Evolutionary conservation across 2,329 filamentous ascomycete genomes (phyloP).

Genomic region (Fusarium humuli): DNA sequence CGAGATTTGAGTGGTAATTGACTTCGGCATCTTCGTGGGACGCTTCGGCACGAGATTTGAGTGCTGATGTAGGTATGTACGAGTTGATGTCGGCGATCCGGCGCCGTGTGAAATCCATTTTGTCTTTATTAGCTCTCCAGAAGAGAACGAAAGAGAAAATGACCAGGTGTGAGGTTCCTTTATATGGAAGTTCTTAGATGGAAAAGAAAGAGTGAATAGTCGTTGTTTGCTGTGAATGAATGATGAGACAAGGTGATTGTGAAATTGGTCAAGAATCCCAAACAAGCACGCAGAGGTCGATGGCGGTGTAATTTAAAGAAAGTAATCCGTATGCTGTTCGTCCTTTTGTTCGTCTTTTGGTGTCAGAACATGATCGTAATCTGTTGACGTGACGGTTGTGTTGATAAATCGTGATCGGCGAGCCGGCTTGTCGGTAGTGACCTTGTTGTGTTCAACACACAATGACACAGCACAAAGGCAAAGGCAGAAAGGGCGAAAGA

Average conservation of each 20-base stretch:
- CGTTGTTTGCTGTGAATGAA: slow-evolving; percentile 20
- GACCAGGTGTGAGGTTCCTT: slow-evolving; percentile 22
- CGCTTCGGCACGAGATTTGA: slow-evolving; percentile 47
- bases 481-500: background rate
- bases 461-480: slow-evolving; percentile 34
- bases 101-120: slow-evolving; percentile 52
- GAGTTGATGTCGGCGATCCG: slow-evolving; percentile 49
- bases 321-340: slow-evolving; percentile 35
- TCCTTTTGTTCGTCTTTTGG: slow-evolving; percentile 36
- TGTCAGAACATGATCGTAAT: slow-evolving; percentile 43
- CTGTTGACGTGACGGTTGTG: slow-evolving; percentile 20
- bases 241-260: slow-evolving; percentile 13
- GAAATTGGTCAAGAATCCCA: slow-evolving; percentile 17
- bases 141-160: slow-evolving; percentile 23
- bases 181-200: slow-evolving; percentile 17
- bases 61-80: slow-evolving; percentile 49
- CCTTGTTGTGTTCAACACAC: slow-evolving; percentile 40
- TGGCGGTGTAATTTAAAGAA: slow-evolving; percentile 32
- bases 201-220: slow-evolving; percentile 20
- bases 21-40: slow-evolving; percentile 49
- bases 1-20: slow-evolving; percentile 66
- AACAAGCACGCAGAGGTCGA: slow-evolving; percentile 25
- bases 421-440: slow-evolving; percentile 25
- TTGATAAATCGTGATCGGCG: slow-evolving; percentile 31
- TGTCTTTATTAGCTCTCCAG: slow-evolving; percentile 27